Conservation (phyloP, 2,329 filamentous ascomycete species). For the Cyanodermella asteris region DNA sequence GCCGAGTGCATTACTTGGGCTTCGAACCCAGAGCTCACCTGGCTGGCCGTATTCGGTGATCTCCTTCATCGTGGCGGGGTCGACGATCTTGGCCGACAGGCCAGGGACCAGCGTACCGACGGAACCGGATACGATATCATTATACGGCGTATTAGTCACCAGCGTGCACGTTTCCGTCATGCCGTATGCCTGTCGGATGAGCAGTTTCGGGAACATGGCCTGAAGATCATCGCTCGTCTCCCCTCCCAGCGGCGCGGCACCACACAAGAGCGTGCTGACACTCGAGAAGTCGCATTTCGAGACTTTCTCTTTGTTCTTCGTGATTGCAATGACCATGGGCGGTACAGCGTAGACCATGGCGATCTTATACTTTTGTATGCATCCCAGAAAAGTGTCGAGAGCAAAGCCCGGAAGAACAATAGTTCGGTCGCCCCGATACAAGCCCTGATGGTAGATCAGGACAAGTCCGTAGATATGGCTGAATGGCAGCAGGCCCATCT, state of each 20-base stretch:
- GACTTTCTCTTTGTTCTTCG: conserved; percentile 39
- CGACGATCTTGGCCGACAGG: conserved; percentile 42
- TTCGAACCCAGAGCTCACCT: conserved; percentile 62
- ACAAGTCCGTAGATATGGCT: conserved; percentile 67
- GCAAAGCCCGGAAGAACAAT: conserved; percentile 48
- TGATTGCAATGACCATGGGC: conserved; percentile 58
- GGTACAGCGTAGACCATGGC: conserved; percentile 47
- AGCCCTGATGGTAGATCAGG: conserved; percentile 41
- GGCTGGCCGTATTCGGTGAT: conserved; percentile 49
- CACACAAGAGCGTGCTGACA: conserved; percentile 44
- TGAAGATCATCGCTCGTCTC: conserved; percentile 47
- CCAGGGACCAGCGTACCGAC: conserved; percentile 49
- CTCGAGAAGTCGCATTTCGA: conserved; percentile 50
- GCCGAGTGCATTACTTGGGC: conserved; percentile 55
- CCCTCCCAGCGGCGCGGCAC: conserved; percentile 55
- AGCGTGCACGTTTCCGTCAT: conserved; percentile 60
- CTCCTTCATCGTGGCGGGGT: conserved; percentile 45
- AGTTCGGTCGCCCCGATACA: conserved; percentile 51
- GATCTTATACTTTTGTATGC: conserved; percentile 36
- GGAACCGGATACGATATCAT: conserved; percentile 49
- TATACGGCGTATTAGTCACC: conserved; percentile 30
- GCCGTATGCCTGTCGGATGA: conserved; percentile 52
- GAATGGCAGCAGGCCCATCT: conserved; percentile 51
- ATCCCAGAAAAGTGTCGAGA: conserved; percentile 3
- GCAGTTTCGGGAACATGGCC: conserved; percentile 40